Evolutionary conservation across 2,329 filamentous ascomycete species (phyloP).

Genomic region (Trichoderma oligosporum): DNA sequence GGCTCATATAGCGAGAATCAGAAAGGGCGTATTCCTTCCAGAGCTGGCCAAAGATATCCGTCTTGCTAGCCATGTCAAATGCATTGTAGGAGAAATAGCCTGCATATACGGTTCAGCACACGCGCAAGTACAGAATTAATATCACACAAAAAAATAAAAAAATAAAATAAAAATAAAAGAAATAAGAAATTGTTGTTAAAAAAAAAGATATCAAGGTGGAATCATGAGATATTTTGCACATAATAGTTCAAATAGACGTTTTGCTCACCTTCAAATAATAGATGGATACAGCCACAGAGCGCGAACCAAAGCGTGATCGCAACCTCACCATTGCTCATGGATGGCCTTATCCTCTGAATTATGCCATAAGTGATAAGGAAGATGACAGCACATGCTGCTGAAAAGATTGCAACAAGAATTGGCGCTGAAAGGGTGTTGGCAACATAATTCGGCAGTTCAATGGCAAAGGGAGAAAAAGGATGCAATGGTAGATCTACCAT

Average conservation of each 20-base stretch:
- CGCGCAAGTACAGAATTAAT: too few relatives aligned
- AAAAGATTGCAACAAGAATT: conserved; percentile 58
- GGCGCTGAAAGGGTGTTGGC: conserved; percentile 61
- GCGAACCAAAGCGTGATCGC: conserved; percentile 70
- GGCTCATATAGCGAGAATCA: conserved; percentile 53
- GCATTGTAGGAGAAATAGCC: conserved; percentile 49
- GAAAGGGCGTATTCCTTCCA: conserved; percentile 58
- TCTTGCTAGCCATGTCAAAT: conserved; percentile 37
- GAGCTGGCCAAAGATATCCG: conserved; percentile 48
- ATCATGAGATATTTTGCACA: neutral
- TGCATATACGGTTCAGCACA: conserved; percentile 22
- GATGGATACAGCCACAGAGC: conserved; percentile 56
- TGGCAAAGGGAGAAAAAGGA: conserved; percentile 68
- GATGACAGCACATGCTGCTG: conserved; percentile 51
- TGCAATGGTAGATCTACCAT: conserved; percentile 38
- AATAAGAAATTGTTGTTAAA: too few relatives aligned
- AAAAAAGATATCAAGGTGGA: neutral
- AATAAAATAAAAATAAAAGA: too few relatives aligned
- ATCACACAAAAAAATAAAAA: neutral
- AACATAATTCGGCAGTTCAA: conserved; percentile 59
- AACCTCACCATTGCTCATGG: conserved; percentile 52
- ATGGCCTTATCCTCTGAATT: conserved; percentile 50
- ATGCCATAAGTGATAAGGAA: conserved; percentile 54
- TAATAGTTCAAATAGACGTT: too few relatives aligned
- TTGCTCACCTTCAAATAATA: conserved; percentile 40